These are phyloP conservation scores for Wickerhamomyces sp. DNA, from an alignment of 1,139 yeast genomes.

Conservation along the genomic window DNA sequence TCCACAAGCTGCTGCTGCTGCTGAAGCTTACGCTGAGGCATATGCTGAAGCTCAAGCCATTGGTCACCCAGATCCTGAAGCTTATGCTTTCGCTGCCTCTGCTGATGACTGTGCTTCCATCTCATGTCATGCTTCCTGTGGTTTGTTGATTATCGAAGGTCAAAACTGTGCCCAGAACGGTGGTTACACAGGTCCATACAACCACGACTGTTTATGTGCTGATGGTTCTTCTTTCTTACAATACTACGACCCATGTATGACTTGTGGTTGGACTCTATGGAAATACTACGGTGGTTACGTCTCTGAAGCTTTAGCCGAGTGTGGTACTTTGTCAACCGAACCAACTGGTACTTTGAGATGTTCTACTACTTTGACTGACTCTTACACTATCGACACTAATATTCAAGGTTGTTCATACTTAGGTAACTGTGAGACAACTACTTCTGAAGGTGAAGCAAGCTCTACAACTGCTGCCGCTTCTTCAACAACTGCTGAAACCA, in stretches of 20 bases:
- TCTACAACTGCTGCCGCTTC: conserved; percentile 9
- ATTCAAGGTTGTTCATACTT: conserved; percentile 13
- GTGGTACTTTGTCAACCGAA: conserved; percentile 18
- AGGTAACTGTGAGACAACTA: conserved; percentile 12
- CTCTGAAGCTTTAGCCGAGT: conserved; percentile 21
- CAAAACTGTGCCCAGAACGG: conserved; percentile 3
- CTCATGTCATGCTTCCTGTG: conserved; percentile 11
- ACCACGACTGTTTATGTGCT: conserved; percentile 22
- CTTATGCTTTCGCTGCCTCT: conserved; percentile 11
- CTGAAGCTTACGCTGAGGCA: conserved; percentile 9
- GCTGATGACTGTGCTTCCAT: conserved; percentile 12
- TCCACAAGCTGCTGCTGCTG: conserved; percentile 10
- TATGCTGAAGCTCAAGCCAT: conserved; percentile 11
- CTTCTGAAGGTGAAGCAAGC: conserved; percentile 3
- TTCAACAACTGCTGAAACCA: conserved; percentile 6
- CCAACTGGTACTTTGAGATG: conserved; percentile 24
- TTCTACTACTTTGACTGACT: conserved; percentile 19
- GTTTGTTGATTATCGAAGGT: conserved; percentile 8
- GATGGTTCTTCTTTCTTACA: conserved; percentile 16
- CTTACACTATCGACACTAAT: conserved; percentile 15
- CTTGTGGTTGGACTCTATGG: conserved; percentile 30
- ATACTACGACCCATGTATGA: conserved; percentile 22
- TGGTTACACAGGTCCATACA: conserved; percentile 18
- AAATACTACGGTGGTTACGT: conserved; percentile 23
- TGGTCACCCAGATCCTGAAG: conserved; percentile 11